Conservation (phyloP, 805 yeast species). For the Myxozyma neotropica region DNA sequence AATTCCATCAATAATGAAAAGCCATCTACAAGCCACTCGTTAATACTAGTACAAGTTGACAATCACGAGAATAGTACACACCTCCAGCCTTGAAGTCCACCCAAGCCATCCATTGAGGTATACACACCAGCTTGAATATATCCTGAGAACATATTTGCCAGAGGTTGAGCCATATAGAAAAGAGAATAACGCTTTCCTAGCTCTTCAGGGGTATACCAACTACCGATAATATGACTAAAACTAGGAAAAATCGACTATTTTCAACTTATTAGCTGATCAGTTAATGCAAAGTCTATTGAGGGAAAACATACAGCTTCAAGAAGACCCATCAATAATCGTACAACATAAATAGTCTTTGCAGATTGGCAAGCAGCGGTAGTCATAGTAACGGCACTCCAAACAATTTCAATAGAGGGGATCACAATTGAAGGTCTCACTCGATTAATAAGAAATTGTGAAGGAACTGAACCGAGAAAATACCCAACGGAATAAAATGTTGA, state of each 20-base stretch:
- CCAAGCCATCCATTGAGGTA: conserved; percentile 50
- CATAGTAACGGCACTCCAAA: conserved; percentile 38
- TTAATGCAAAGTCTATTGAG: neutral
- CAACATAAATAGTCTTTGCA: conserved; percentile 36
- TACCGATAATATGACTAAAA: conserved; percentile 19
- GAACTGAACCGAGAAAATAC: conserved; percentile 47
- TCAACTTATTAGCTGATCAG: no score
- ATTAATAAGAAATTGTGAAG: conserved; percentile 41
- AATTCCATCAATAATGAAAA: conserved; percentile 40
- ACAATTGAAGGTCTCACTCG: conserved; percentile 37
- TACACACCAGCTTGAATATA: conserved; percentile 51
- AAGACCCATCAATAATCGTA: conserved; percentile 40
- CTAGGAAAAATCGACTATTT: conserved; percentile 16
- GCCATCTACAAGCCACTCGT: conserved; percentile 15
- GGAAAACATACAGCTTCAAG: conserved; percentile 35
- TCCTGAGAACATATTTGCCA: conserved; percentile 43
- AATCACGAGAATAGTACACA: neutral
- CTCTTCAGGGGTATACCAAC: conserved; percentile 27
- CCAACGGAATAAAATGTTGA: conserved; percentile 63
- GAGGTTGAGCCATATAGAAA: conserved; percentile 18
- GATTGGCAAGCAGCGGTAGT: conserved; percentile 36
- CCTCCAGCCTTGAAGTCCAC: conserved; percentile 68
- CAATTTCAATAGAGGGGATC: conserved; percentile 36
- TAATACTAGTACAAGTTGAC: neutral
- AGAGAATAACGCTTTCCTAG: conserved; percentile 23